Conservation (phyloP, 768 basidiomycete genomes). For the Roridomyces roridus region DNA sequence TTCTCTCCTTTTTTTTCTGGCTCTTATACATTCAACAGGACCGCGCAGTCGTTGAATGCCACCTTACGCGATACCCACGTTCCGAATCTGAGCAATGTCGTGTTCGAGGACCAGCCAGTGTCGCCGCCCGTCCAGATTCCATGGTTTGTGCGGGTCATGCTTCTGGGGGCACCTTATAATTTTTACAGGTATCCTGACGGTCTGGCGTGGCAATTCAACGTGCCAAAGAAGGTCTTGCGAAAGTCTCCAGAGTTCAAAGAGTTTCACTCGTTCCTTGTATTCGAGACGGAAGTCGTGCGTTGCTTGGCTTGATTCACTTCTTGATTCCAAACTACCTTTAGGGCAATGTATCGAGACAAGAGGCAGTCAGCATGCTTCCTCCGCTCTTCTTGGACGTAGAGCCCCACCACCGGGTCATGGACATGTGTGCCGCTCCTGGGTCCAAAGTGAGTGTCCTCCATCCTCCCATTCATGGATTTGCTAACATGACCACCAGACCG, state of each 20-base stretch:
- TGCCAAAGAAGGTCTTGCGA: slow-evolving; percentile 86
- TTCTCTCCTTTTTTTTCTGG: neutral
- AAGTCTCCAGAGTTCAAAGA: slow-evolving; percentile 90
- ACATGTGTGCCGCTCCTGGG: slow-evolving; percentile 99
- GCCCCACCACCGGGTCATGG: slow-evolving; percentile 92
- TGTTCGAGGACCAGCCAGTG: slow-evolving; percentile 77
- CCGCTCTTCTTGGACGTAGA: slow-evolving; percentile 94
- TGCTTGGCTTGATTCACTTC: neutral
- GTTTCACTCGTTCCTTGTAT: slow-evolving; percentile 96
- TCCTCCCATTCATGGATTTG: neutral
- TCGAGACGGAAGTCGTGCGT: slow-evolving; percentile 95
- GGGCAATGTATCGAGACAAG: slow-evolving; percentile 96
- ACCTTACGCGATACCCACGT: slow-evolving; percentile 81
- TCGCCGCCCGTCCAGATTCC: slow-evolving; percentile 84
- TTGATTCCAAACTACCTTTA: slow-evolving; percentile 33
- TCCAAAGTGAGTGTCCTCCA: slow-evolving; percentile 71
- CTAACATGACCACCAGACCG: slow-evolving; percentile 59
- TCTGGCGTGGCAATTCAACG: slow-evolving; percentile 97
- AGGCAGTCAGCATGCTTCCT: slow-evolving; percentile 99
- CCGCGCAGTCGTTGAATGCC: slow-evolving; percentile 76
- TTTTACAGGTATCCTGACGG: slow-evolving; percentile 85
- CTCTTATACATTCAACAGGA: slow-evolving; percentile 42
- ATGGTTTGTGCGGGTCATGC: slow-evolving; percentile 62
- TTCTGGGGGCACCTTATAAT: neutral
- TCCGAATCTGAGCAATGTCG: slow-evolving; percentile 72